A percentile compares a stretch with the other conserved stretches of the same genome.
phyloP scores from a whole-genome alignment of 345 rosid species.

The Hypericum perforatum region DNA sequence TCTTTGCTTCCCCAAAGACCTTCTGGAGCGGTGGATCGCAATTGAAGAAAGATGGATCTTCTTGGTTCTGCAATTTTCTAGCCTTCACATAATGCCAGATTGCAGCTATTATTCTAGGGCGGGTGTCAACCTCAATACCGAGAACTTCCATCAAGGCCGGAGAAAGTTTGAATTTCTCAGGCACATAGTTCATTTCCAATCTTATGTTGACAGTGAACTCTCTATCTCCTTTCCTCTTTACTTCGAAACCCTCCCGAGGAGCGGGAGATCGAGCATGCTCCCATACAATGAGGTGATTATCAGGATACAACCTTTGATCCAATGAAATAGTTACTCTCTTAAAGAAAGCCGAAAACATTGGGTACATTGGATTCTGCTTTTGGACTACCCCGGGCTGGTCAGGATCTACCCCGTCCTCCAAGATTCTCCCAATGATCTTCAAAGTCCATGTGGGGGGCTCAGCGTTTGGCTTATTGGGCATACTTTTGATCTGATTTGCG shows the following conservation, averaged over 20 bases:
- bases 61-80: slow-evolving; percentile 80
- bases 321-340: slow-evolving; percentile 72
- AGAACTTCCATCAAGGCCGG: slow-evolving; percentile 85
- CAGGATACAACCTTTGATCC: slow-evolving; percentile 93
- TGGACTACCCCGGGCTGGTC: slow-evolving; percentile 85
- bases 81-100: slow-evolving; percentile 99
- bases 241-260: slow-evolving; percentile 94
- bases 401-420: slow-evolving; percentile 91
- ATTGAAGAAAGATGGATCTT: slow-evolving; percentile 72
- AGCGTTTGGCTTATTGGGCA: slow-evolving; percentile 72
- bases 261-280: slow-evolving; percentile 86
- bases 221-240: slow-evolving; percentile 90
- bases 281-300: slow-evolving; percentile 76
- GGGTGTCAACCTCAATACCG: slow-evolving; percentile 90
- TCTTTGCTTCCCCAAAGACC: slow-evolving; percentile 84
- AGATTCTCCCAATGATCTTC: slow-evolving; percentile 80
- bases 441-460: slow-evolving; percentile 95
- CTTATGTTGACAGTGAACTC: slow-evolving; percentile 70
- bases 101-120: slow-evolving; percentile 93
- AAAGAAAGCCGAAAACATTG: slow-evolving; percentile 86
- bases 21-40: slow-evolving; percentile 83
- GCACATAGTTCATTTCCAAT: slow-evolving; percentile 84
- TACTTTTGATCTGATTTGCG: slow-evolving; percentile 68
- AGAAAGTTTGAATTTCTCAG: slow-evolving; percentile 94
- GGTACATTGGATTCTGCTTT: slow-evolving; percentile 56